These are phyloP conservation scores for Syzygium jambos DNA, from an alignment of 345 rosid species.

Conservation along the genomic window DNA sequence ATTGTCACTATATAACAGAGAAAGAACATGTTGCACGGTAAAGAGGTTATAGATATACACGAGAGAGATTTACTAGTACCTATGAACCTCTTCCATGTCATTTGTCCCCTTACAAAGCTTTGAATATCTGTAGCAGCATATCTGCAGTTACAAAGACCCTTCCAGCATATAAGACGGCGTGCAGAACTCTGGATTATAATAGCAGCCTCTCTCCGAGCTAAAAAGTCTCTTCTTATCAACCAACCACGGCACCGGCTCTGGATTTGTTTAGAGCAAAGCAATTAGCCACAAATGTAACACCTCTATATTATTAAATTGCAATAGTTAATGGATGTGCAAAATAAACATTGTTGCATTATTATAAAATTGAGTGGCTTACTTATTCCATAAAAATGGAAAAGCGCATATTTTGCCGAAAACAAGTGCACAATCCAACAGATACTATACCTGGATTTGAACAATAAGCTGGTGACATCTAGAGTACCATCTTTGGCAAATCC, in stretches of 20 bases:
- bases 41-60: background rate
- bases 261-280: background rate
- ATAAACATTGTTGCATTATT: background rate
- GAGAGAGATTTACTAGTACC: conserved; percentile 21
- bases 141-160: conserved; percentile 19
- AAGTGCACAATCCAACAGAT: background rate
- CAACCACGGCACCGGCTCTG: conserved; percentile 59
- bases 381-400: background rate
- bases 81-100: conserved; percentile 45
- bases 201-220: conserved; percentile 33
- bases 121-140: conserved; percentile 56
- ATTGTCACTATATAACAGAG: background rate
- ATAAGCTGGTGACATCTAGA: conserved; percentile 15
- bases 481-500: conserved; percentile 34
- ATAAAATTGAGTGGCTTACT: background rate
- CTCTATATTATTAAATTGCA: background rate
- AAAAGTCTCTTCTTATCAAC: conserved; percentile 43
- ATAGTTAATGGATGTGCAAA: background rate
- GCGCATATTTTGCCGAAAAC: background rate
- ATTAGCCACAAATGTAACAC: background rate
- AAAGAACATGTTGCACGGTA: background rate
- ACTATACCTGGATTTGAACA: conserved; percentile 54
- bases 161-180: conserved; percentile 27
- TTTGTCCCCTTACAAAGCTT: conserved; percentile 43
- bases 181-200: conserved; percentile 50